Base-by-base conservation (phyloP, 306 rosid species). In the Alnus glutinosa region DNA sequence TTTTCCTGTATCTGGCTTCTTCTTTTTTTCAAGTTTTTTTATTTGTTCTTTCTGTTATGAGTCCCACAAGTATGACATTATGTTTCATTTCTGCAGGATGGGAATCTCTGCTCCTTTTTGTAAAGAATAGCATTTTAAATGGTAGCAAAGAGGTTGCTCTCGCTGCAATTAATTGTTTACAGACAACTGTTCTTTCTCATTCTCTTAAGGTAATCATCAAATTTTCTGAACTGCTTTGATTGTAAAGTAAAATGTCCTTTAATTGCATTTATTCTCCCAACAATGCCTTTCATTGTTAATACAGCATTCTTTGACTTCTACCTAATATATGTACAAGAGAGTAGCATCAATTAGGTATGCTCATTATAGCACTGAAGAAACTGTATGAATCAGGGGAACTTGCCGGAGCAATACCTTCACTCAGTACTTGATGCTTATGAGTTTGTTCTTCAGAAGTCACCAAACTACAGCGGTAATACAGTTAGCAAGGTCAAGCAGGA, bases 121-220 rank as follows among this genome's bases (percentile, higher is more conserved):
- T 92, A 75, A 92, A 91, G 74, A 92, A 86, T 83, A 94, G 97
- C 85, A 87, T 86, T 81, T 81, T 85, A 77, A 86, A 88, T 79
- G 92, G 92, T n/a, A 94, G 97, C 80, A 92, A 92, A 89, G 98
- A 94, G 88, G 97, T 92, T 77, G 91, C 98, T 59, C 92, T 94
- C 84, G 98, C 98, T 32, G 97, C 97, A 85, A 87, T 94, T 82
- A 89, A 78, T 82, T 94, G 97, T 82, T 88, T 94, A 83, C 97
- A 92, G 89, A 92, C 91, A 81, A 87, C 93, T 80, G 86, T 92
- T 80, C 84, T 89, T 84, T 92, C 97, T 58, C 97, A 94, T 83
- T 92, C 97, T 46, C 87, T 80, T 4, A 94, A 94, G 98, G 98
- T 94, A 86, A 72, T 75, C 61, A 71, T 75, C 34, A 61, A 75